Percentiles rank a stretch among this genome's conserved stretches.
These are phyloP conservation scores for Graphilbum fragrans DNA, from an alignment of 2,329 filamentous ascomycete genomes.

Conservation along the genomic window DNA sequence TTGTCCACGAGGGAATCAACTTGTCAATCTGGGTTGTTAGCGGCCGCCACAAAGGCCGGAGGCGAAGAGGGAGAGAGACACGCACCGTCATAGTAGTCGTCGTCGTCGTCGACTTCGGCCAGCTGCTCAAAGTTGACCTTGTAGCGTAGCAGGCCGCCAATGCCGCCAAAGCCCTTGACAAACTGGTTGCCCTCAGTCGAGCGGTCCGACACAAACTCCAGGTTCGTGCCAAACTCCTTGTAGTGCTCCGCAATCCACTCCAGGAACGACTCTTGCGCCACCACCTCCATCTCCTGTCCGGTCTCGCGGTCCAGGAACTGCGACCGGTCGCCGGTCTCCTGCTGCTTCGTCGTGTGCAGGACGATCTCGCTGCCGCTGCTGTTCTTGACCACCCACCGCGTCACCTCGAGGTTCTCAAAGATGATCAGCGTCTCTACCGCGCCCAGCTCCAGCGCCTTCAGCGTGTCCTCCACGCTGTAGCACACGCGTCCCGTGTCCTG, in stretches of 20 bases:
- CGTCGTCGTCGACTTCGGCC: conserved; percentile 79
- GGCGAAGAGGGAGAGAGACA: conserved; percentile 9
- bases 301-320: conserved; percentile 93
- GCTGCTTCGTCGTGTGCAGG: conserved; percentile 77
- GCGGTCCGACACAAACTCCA: conserved; percentile 96
- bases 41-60: not conserved
- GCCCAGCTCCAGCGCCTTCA: conserved; percentile 92
- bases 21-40: conserved; percentile 59
- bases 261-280: conserved; percentile 83
- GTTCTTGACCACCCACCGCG: conserved; percentile 79
- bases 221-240: conserved; percentile 88
- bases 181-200: conserved; percentile 99
- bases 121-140: conserved; percentile 99
- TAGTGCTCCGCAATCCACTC: conserved; percentile 99
- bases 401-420: conserved; percentile 94
- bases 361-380: conserved; percentile 60
- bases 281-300: conserved; percentile 92
- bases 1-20: conserved; percentile 71
- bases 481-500: conserved; percentile 95
- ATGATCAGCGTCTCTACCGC: conserved; percentile 92
- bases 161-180: conserved; percentile 98
- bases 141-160: conserved; percentile 94
- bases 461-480: conserved; percentile 94
- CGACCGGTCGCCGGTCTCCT: conserved; percentile 63
- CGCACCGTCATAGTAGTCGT: conserved; percentile 73